A percentile compares a stretch with the other conserved stretches of the same genome.
Evolutionary conservation across 495 filamentous ascomycete species (phyloP).

Genomic region (Aspergillus mulundensis): DNA sequence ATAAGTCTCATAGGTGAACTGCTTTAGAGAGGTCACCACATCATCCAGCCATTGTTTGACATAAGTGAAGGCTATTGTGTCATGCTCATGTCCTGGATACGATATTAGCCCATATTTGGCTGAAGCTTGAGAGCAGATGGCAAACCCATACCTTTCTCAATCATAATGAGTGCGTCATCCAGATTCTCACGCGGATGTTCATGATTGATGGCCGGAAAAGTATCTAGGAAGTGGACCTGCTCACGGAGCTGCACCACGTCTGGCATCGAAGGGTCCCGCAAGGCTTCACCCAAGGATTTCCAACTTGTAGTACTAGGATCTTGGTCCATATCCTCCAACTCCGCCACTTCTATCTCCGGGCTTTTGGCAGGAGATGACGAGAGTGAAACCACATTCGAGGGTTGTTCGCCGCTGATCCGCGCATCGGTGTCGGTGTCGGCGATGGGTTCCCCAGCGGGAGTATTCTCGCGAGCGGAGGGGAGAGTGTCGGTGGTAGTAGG

Average conservation of each 20-base stretch:
- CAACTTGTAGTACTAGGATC: constrained; percentile 43
- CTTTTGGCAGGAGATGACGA: constrained; percentile 47
- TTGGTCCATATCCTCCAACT: constrained; percentile 53
- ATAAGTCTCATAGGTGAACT: constrained; percentile 26
- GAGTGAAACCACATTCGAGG: constrained; percentile 40
- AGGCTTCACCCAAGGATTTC: constrained; percentile 36
- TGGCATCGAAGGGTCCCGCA: constrained; percentile 26
- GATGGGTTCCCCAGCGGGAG: constrained; percentile 14
- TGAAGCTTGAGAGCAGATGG: neutral
- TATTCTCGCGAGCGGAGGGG: constrained; percentile 13
- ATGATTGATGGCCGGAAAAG: constrained; percentile 32
- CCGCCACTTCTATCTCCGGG: constrained; percentile 53
- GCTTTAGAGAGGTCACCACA: constrained; percentile 26
- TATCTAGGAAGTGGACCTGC: constrained; percentile 25
- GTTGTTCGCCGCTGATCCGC: constrained; percentile 17
- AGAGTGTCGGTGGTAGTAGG: constrained; percentile 22
- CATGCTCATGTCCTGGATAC: constrained; percentile 26
- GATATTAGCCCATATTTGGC: constrained; percentile 9
- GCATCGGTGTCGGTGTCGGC: constrained; percentile 15
- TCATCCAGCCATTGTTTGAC: constrained; percentile 37
- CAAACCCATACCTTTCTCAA: constrained; percentile 42
- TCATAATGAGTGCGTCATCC: constrained; percentile 28
- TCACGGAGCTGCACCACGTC: constrained; percentile 37
- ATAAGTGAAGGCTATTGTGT: constrained; percentile 21
- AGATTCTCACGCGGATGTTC: constrained; percentile 35